phyloP scores from a whole-genome alignment of 768 basidiomycete genomes.

The Calocybe cyanea region DNA sequence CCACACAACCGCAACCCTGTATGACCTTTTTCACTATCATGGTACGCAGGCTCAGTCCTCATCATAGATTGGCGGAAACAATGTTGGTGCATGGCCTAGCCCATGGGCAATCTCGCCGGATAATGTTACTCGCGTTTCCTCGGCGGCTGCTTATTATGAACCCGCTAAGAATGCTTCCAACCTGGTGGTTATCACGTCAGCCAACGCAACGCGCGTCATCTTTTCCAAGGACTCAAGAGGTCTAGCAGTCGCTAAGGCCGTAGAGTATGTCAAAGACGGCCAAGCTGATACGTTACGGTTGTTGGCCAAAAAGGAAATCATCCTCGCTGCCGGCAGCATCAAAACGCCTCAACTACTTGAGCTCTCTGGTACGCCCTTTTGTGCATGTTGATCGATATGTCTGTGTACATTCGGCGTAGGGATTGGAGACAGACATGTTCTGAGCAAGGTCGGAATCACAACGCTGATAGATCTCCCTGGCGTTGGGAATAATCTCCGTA shows the following conservation, averaged over 20 bases:
- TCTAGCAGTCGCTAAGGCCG: not conserved
- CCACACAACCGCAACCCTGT: not conserved
- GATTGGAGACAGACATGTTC: constrained; percentile 25
- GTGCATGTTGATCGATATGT: too few species aligned
- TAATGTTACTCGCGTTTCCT: constrained; percentile 12
- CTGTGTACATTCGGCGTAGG: constrained; percentile 15
- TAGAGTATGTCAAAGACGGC: constrained; percentile 6
- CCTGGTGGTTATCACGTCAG: not conserved
- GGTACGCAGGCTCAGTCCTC: too few species aligned
- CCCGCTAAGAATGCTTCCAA: not conserved
- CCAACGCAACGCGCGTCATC: constrained; percentile 5
- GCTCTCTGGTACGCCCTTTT: not conserved
- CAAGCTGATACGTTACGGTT: constrained; percentile 3
- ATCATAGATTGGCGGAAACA: constrained; percentile 15
- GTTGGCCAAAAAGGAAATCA: constrained; percentile 7
- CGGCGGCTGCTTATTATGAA: not conserved
- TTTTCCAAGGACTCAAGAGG: not conserved
- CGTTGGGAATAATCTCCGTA: constrained; percentile 31
- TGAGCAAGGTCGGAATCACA: constrained; percentile 22
- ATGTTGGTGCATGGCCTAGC: constrained; percentile 13
- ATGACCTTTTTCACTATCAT: too few species aligned
- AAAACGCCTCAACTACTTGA: not conserved
- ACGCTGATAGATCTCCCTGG: constrained; percentile 27
- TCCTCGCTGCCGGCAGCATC: constrained; percentile 5
- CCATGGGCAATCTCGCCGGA: constrained; percentile 14